phyloP scores from a whole-genome alignment of 805 yeast species.

The Brettanomyces custersianus region DNA sequence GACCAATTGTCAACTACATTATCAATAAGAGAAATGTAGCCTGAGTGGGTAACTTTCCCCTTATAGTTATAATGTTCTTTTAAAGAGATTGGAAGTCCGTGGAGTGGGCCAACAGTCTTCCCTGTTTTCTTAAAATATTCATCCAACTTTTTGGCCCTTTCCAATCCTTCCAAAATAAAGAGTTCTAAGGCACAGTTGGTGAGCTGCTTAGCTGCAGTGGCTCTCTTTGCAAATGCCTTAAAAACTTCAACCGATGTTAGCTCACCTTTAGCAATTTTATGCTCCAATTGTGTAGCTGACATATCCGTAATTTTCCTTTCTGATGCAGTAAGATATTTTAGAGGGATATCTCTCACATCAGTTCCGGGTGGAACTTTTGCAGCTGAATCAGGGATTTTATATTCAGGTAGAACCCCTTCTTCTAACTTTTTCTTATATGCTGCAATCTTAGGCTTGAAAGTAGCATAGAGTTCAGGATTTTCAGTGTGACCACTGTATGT shows the following conservation, averaged over 20 bases:
- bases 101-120: slow-evolving; percentile 44
- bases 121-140: slow-evolving; percentile 36
- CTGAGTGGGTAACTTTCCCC: slow-evolving; percentile 45
- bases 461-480: slow-evolving; percentile 12
- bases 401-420: slow-evolving; percentile 18
- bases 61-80: slow-evolving; percentile 44
- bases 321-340: slow-evolving; percentile 22
- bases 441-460: slow-evolving; percentile 25
- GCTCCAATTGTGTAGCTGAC: slow-evolving; percentile 23
- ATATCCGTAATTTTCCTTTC: slow-evolving; percentile 35
- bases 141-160: slow-evolving; percentile 41
- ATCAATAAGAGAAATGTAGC: slow-evolving; percentile 32
- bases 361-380: slow-evolving; percentile 10
- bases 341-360: slow-evolving; percentile 18
- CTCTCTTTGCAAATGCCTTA: slow-evolving; percentile 38
- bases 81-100: slow-evolving; percentile 53
- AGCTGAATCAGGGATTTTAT: slow-evolving; percentile 13
- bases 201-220: slow-evolving; percentile 37
- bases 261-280: slow-evolving; percentile 28
- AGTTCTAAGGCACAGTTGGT: slow-evolving; percentile 39
- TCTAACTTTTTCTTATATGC: slow-evolving; percentile 21
- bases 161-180: slow-evolving; percentile 36
- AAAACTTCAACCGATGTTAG: slow-evolving; percentile 32
- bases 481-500: slow-evolving; percentile 15
- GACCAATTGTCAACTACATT: slow-evolving; percentile 32